Percentiles rank a stretch among this genome's conserved stretches.
phyloP scores from a whole-genome alignment of 2,329 filamentous ascomycete species.

The Biscogniauxia marginata region DNA sequence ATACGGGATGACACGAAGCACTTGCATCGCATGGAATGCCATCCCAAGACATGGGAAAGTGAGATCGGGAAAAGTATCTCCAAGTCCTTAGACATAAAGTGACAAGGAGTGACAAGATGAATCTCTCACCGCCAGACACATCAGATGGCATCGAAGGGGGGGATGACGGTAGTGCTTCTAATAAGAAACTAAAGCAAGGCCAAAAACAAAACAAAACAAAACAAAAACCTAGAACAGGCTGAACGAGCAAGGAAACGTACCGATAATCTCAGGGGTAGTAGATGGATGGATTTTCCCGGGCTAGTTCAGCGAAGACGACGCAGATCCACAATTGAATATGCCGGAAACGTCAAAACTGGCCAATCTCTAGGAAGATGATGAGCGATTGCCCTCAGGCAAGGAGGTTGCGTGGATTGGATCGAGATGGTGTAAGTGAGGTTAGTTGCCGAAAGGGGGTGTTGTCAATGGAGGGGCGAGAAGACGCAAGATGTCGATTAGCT shows the following conservation, averaged over 20 bases:
- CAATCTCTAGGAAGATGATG: background rate
- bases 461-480: background rate
- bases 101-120: constrained; percentile 13
- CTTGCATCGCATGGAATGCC: constrained; percentile 11
- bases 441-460: background rate
- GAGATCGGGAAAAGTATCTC: background rate
- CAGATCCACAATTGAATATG: constrained; percentile 4
- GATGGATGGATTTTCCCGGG: constrained; percentile 6
- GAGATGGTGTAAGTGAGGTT: background rate
- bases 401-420: background rate
- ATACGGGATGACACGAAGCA: constrained; percentile 3
- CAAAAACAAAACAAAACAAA: constrained; percentile 15
- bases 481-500: background rate
- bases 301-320: constrained; percentile 2
- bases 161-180: constrained; percentile 10
- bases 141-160: constrained; percentile 11
- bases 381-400: background rate
- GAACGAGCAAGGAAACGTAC: constrained; percentile 15
- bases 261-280: constrained; percentile 6
- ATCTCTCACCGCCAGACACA: constrained; percentile 16
- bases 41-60: constrained; percentile 1
- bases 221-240: constrained; percentile 7
- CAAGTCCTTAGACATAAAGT: constrained; percentile 7
- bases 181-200: constrained; percentile 1
- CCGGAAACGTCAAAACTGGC: background rate